Evolutionary conservation across 2,329 filamentous ascomycete species (phyloP), one percentile per base, ranked within the genome.

Genomic region (Coniochaeta hoffmannii): DNA sequence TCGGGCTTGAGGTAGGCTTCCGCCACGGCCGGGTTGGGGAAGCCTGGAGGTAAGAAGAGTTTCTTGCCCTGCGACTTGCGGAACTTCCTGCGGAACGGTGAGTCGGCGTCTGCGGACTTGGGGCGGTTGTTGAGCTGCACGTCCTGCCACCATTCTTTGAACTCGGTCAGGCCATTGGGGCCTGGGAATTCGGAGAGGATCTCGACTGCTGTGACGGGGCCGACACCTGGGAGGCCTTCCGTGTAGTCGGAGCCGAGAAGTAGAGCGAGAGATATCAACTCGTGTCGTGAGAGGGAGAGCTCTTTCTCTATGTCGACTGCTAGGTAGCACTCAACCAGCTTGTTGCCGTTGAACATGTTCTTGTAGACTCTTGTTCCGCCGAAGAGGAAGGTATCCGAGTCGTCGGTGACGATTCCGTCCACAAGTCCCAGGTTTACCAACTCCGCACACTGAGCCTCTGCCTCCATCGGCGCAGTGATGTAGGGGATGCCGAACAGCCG

Each of bases 281-380:
- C 90, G 54, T 87, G 80, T n/a, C 93, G 84, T 3, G 89, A 87
- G 0, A 99, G 81, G 0, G 89, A 90, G 59, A 97, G 87, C 64
- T 99, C 95, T 63, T 88, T 88, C 64, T 96, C 90, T 0, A 99
- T 77, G 65, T 99, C 94, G 0, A 76, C 77, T 2, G 85, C 75
- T 10, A 99, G 80, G 67, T 97, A 99, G 72, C 94, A 97, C 73
- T 99, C 94, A 41, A 99, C 94, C 64, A 90, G 96, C 68, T 99
- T 99, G 70, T 94, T 94, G 64, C 90, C 87, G 71, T 97, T 99
- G 78, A 99, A 99, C 91, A 99, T 96, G 75, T 99, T 99, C 71
- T 99, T 99, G 78, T 99, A 99, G 22, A 99, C 88, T 17, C 93
- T 81, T 0, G 91, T 99, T 35, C 94, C 95, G 17, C 94, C 95